Evolutionary conservation across 148 eudicot species (phyloP), one percentile per base, ranked within the genome.

Genomic region (Rhododendron williamsianum): DNA sequence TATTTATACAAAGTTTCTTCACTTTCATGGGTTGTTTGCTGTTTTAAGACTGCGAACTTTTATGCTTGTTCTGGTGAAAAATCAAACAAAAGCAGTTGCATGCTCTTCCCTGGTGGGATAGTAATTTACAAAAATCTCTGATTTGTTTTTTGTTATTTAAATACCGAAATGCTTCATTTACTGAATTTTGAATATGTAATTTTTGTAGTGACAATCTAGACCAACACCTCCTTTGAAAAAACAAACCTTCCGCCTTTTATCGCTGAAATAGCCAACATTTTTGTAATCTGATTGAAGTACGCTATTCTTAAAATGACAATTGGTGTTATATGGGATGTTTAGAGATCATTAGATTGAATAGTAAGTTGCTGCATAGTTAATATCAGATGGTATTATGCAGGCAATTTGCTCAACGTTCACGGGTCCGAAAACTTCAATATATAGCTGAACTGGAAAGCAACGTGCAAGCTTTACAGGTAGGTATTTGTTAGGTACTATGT

Each of bases 371-470:
- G 65, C 41, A 36, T 74, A 5, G n/a, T 13, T 43, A 67, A 38
- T 27, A n/a, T 83, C 82, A 41, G 74, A 81, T 83, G 81, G 71
- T 86, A 48, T 86, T 27, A 11, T 92, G 82, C 93, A 96, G 99
- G 93, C 97, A 96, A 90, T 96, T 94, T 91, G 99, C 99, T 85
- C 99, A 96, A 86, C 95, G 99, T 79, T 96, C 99, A 51, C 92
- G 99, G 54, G 99, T 96, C 82, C 88, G 98, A 77, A 96, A 96
- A 87, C 98, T 96, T 85, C 99, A 96, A 89, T 95, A 96, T 92
- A 96, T 96, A 78, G 96, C 99, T 85, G 99, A 96, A 88, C 91
- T 96, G 85, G 99, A 96, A 89, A 93, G 93, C 87, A 93, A 91
- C 80, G 98, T 96, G 72, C 99, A 96, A 88, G 92, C 95, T 80